Evolutionary conservation across 202 grass and related monocot species (phyloP).

Genomic region (Carex arenaria): DNA sequence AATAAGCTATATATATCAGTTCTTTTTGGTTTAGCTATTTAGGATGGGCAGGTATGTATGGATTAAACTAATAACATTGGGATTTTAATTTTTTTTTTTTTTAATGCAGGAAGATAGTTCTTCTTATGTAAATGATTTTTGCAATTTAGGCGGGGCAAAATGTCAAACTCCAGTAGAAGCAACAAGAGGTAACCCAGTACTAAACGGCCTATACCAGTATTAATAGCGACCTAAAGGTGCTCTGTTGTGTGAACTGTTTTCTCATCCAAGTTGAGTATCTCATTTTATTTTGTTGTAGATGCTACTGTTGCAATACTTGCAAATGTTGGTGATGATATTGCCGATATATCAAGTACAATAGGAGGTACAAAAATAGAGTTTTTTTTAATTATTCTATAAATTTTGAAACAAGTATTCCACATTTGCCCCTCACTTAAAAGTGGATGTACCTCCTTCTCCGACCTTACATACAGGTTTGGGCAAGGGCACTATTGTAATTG

Average conservation of each 20-base stretch:
- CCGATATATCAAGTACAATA: conserved; percentile 47
- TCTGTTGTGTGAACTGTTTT: neutral
- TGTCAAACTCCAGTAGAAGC: conserved; percentile 29
- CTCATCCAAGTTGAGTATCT: neutral
- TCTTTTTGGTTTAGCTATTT: neutral
- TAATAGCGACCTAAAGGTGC: neutral
- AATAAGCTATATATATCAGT: neutral
- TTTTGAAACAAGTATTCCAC: conserved; percentile 2
- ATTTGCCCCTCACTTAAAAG: neutral
- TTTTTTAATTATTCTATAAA: neutral
- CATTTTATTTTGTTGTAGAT: conserved; percentile 37
- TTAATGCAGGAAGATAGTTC: conserved; percentile 22
- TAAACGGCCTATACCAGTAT: neutral
- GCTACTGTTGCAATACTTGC: conserved; percentile 44
- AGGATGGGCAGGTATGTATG: neutral
- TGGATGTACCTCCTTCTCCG: conserved; percentile 6
- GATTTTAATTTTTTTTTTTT: neutral
- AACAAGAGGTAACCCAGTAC: conserved; percentile 24
- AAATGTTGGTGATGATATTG: conserved; percentile 38
- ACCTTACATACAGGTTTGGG: conserved; percentile 43
- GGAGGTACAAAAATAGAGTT: conserved; percentile 46
- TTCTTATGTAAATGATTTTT: conserved; percentile 20
- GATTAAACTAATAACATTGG: neutral
- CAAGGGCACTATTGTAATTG: conserved; percentile 39
- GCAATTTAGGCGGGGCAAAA: conserved; percentile 33